Evolutionary conservation across 495 filamentous ascomycete species (phyloP).

Genomic region (Penicillium coffeae): DNA sequence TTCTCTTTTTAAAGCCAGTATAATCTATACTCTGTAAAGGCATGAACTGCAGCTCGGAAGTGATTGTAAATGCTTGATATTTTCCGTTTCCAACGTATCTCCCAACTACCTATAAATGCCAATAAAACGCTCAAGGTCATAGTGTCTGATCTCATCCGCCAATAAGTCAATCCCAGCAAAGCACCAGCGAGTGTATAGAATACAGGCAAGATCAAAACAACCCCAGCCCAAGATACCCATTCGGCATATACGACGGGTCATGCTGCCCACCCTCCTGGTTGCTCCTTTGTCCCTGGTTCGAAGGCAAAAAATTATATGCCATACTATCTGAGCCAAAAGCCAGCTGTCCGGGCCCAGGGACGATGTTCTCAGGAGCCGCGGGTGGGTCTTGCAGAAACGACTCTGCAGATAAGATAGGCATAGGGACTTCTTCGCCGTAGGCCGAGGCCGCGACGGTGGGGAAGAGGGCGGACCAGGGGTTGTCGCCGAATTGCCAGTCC

Average conservation of each 20-base stretch:
- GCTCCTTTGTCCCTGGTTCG: not conserved
- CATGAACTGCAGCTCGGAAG: too few species aligned
- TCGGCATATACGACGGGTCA: not conserved
- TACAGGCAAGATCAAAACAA: not conserved
- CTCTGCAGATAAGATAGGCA: slow-evolving; percentile 19
- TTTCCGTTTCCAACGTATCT: too few species aligned
- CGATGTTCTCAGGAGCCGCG: not conserved
- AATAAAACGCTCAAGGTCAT: too few species aligned
- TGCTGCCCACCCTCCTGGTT: not conserved
- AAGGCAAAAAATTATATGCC: not conserved
- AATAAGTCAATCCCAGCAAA: too few species aligned
- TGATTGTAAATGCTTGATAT: too few species aligned
- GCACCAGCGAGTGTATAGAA: too few species aligned
- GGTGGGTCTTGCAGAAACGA: slow-evolving; percentile 13
- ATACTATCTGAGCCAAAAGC: not conserved
- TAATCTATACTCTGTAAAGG: too few species aligned
- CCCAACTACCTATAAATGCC: too few species aligned
- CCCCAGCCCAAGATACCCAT: not conserved
- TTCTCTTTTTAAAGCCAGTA: not conserved
- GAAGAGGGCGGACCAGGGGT: slow-evolving; percentile 30
- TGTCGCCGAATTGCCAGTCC: slow-evolving; percentile 34
- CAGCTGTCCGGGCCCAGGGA: not conserved
- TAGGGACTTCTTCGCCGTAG: slow-evolving; percentile 1
- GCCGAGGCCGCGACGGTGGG: slow-evolving; percentile 12
- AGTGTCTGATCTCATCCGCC: too few species aligned